Conservation (phyloP, 495 filamentous ascomycete genomes). For the Penicillium cinerascens region DNA sequence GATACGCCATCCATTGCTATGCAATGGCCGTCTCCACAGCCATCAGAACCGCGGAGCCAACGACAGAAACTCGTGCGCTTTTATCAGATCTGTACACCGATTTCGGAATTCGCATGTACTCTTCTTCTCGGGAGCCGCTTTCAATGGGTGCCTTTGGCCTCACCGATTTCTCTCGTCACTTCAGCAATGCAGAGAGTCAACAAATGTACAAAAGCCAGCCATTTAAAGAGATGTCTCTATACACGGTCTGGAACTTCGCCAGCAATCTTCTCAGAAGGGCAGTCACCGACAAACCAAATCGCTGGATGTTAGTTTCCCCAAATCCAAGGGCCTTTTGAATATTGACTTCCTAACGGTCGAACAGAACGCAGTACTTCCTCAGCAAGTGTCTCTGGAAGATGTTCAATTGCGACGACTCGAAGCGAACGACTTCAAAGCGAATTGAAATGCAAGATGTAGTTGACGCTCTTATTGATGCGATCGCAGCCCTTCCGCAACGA, state of each 20-base stretch:
- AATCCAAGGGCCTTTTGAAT: background rate
- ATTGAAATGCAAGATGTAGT: slow-evolving; percentile 58
- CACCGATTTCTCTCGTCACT: slow-evolving; percentile 70
- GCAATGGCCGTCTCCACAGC: slow-evolving; percentile 80
- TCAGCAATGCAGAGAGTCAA: slow-evolving; percentile 60
- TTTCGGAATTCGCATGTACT: slow-evolving; percentile 86
- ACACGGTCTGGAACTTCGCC: slow-evolving; percentile 84
- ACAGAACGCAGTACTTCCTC: slow-evolving; percentile 78
- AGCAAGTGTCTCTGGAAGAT: slow-evolving; percentile 98
- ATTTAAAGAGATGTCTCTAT: slow-evolving; percentile 68
- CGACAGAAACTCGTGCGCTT: slow-evolving; percentile 59
- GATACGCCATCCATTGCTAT: slow-evolving; percentile 88
- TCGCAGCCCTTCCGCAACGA: slow-evolving; percentile 75
- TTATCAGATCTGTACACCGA: slow-evolving; percentile 83
- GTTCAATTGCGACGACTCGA: slow-evolving; percentile 57
- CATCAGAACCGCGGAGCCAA: slow-evolving; percentile 57
- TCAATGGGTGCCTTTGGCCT: slow-evolving; percentile 81
- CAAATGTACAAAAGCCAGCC: slow-evolving; percentile 72
- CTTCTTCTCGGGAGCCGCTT: slow-evolving; percentile 86
- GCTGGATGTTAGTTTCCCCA: slow-evolving; percentile 70
- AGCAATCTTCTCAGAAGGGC: slow-evolving; percentile 74
- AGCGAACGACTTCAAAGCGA: slow-evolving; percentile 43
- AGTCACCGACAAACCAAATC: slow-evolving; percentile 66
- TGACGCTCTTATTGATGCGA: slow-evolving; percentile 66
- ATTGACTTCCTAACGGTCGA: slow-evolving; percentile 6